A percentile compares a stretch with the other conserved stretches of the same genome.
Conservation (phyloP, 1,284 basidiomycete genomes). For the Taiwanofungus camphoratus region DNA sequence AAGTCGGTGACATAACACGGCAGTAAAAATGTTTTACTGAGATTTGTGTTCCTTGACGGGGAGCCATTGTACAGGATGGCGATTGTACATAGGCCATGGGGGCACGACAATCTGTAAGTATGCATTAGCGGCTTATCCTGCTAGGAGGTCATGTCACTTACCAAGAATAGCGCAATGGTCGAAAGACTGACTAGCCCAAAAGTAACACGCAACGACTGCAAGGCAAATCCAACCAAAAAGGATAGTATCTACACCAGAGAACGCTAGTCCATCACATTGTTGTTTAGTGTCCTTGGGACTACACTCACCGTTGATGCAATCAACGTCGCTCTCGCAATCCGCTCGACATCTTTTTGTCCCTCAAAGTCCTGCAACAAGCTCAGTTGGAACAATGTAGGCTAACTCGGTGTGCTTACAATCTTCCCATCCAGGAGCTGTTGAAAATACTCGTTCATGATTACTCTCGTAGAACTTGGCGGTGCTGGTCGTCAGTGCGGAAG, state of each 20-base stretch:
- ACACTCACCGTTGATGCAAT: conserved; percentile 29
- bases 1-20: background rate
- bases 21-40: conserved; percentile 8
- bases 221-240: conserved; percentile 54
- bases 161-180: conserved; percentile 43
- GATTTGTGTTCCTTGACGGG: conserved; percentile 28
- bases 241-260: conserved; percentile 43
- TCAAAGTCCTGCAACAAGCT: conserved; percentile 59
- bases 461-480: no score
- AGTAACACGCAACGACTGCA: conserved; percentile 56
- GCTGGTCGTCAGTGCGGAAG: no score
- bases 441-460: conserved; percentile 13
- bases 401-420: conserved; percentile 13
- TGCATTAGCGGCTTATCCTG: conserved; percentile 1
- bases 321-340: conserved; percentile 39
- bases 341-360: conserved; percentile 60
- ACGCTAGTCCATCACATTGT: background rate
- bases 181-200: conserved; percentile 47
- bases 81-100: conserved; percentile 64
- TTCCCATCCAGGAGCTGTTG: conserved; percentile 48
- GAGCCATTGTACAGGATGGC: conserved; percentile 61
- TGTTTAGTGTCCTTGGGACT: background rate
- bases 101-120: conserved; percentile 51
- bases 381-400: background rate
- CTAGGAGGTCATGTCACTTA: conserved; percentile 30